Base-by-base conservation (phyloP, 495 filamentous ascomycete species). In the Podospora pseudoanserina region DNA sequence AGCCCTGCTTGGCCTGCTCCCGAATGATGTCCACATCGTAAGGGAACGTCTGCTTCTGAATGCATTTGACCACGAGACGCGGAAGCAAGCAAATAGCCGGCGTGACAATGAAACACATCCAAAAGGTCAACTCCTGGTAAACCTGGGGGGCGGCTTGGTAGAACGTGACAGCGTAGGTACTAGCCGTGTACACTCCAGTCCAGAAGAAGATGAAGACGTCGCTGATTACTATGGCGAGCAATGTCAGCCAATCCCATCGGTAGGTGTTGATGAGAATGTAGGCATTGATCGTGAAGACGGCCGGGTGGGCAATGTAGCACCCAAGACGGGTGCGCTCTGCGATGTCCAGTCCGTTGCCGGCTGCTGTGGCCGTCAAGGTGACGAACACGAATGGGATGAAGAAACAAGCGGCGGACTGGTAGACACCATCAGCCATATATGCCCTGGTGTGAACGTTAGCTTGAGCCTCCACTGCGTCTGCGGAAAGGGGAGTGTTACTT, bases 211-310 rank as follows among this genome's bases (percentile, higher is more conserved):
- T 89, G 73, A 97, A 84, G 28, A 97, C 76, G 68, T 90, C 90
- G 79, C 93, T 97, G 75, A 97, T 85, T 60, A 74, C 75, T 32
- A 93, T 89, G 72, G 97, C 89, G 74, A 97, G 82, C 15, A 91
- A 72, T 70, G 94, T 92, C 73, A 98, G 82, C 94, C 94, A 98
- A 77, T 99, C 96, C 96, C 96, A 98, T 67, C 93, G 85, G 77
- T 95, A 98, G 5, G 91, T 94, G 77, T 99, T 99, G 81, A 99
- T 86, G 70, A 98, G 81, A 72, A 99, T 90, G 82, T 98, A 99
- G 65, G 88, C 76, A 75, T 99, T 99, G 79, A 96, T 95, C 57
- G 89, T 89, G 72, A 97, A 82, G 58, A 96, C 88, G 16, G 92
- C 87, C 63, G 90, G 91, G 63, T 88, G 86, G 3, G 87, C 93